Percentiles rank a stretch among this genome's conserved stretches.
These are phyloP conservation scores for Sporisorium graminicola DNA, from an alignment of 1,284 basidiomycete species.

Conservation along the genomic window DNA sequence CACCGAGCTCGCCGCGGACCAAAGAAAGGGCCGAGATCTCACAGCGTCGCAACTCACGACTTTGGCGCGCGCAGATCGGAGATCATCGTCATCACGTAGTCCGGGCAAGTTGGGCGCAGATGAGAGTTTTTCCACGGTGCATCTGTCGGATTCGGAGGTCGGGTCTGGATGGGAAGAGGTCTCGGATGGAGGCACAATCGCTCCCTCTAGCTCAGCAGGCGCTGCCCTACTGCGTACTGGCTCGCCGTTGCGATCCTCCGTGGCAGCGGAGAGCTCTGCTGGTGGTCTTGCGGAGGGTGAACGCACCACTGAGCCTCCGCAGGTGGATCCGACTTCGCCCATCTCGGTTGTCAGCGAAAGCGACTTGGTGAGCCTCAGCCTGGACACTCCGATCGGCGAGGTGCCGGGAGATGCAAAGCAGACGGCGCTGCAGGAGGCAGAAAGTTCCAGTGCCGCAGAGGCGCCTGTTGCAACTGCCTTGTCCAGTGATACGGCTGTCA, in stretches of 20 bases:
- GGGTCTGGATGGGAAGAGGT: conserved; percentile 54
- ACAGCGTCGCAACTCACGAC: conserved; percentile 1
- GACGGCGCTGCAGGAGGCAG: background rate
- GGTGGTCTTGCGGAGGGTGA: background rate
- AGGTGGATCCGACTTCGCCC: conserved; percentile 3
- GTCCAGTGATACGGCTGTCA: background rate
- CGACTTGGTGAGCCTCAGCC: conserved; percentile 21
- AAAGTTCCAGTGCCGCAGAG: background rate
- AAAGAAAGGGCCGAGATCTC: conserved; percentile 11
- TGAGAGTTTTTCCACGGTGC: conserved; percentile 45
- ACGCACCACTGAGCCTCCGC: background rate
- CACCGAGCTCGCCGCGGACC: background rate
- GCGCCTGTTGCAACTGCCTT: background rate
- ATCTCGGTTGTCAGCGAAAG: conserved; percentile 11
- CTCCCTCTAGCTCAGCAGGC: conserved; percentile 18
- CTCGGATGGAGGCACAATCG: conserved; percentile 53
- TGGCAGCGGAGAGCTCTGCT: background rate
- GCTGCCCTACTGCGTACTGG: conserved; percentile 6
- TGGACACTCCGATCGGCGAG: conserved; percentile 20
- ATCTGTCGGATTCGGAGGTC: conserved; percentile 41
- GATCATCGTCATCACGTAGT: conserved; percentile 14
- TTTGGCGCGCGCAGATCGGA: background rate
- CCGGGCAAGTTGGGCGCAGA: conserved; percentile 22
- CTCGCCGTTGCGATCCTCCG: conserved; percentile 12
- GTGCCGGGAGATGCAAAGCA: background rate